phyloP scores from a whole-genome alignment of 2,329 filamentous ascomycete genomes.

The Paramyrothecium roridum region DNA sequence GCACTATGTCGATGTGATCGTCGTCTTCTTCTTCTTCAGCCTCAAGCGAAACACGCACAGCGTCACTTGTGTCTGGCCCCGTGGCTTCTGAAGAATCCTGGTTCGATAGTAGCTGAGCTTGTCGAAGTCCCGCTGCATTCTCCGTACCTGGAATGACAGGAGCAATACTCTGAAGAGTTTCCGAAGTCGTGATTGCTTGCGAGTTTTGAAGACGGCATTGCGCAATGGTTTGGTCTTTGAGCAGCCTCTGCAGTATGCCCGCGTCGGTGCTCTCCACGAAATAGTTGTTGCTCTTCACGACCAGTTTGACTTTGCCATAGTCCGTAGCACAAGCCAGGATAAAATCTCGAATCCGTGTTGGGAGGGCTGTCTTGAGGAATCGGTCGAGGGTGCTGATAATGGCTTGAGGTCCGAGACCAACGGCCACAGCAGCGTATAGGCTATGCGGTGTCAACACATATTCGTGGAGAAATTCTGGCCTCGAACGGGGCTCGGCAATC shows the following conservation, averaged over 20 bases:
- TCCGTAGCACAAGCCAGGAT: conserved; percentile 72
- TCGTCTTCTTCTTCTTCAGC: conserved; percentile 60
- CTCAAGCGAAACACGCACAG: not conserved
- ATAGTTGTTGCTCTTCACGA: conserved; percentile 83
- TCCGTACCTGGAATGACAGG: conserved; percentile 87
- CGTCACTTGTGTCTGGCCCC: not conserved
- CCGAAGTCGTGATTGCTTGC: conserved; percentile 65
- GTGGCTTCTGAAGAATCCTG: no score
- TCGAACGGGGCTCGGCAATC: conserved; percentile 82
- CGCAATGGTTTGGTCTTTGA: conserved; percentile 73
- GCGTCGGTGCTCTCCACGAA: conserved; percentile 84
- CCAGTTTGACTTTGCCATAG: conserved; percentile 87
- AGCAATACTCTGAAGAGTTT: conserved; percentile 72
- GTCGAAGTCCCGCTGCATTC: conserved; percentile 77
- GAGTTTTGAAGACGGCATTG: conserved; percentile 66
- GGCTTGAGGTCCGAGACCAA: conserved; percentile 65
- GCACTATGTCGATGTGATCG: conserved; percentile 72
- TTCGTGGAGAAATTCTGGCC: conserved; percentile 82
- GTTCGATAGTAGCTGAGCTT: conserved; percentile 40
- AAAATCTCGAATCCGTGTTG: conserved; percentile 67
- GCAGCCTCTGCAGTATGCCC: conserved; percentile 69
- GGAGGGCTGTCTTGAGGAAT: conserved; percentile 78
- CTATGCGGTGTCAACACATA: conserved; percentile 83
- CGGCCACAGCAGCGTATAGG: conserved; percentile 84
- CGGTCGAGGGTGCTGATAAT: conserved; percentile 72